These are phyloP conservation scores for Ceratopteris richardii DNA, from an alignment of 75 land plant species.

Conservation along the genomic window DNA sequence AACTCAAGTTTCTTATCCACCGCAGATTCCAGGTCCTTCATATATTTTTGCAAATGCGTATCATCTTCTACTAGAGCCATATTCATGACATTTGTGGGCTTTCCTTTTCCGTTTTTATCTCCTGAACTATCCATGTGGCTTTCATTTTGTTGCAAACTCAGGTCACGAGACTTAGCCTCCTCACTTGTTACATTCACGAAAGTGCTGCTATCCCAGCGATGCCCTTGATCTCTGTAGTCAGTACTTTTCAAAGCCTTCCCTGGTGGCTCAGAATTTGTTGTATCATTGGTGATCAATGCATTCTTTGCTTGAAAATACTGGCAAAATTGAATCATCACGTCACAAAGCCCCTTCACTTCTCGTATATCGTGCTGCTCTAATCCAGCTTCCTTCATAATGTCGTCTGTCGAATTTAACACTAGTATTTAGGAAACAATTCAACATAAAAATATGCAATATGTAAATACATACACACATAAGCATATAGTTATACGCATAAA, in stretches of 20 bases:
- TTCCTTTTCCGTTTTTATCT: too few species aligned
- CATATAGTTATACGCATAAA: too few species aligned
- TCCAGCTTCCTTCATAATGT: conserved; percentile 15
- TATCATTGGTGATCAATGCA: neutral
- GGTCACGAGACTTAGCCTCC: too few species aligned
- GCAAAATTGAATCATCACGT: conserved; percentile 14
- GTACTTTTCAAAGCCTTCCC: neutral
- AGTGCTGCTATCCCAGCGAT: too few species aligned
- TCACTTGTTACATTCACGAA: too few species aligned
- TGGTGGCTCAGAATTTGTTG: neutral
- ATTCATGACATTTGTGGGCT: too few species aligned
- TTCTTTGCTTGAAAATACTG: conserved; percentile 8
- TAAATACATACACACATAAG: too few species aligned
- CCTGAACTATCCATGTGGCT: neutral
- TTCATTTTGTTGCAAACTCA: too few species aligned
- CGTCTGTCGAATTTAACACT: conserved; percentile 6
- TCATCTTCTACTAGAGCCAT: too few species aligned
- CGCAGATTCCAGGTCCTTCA: too few species aligned
- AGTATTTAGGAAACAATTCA: neutral
- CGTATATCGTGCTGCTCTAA: conserved; percentile 8
- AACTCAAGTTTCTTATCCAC: neutral
- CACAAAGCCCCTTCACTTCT: conserved; percentile 9
- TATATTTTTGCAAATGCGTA: too few species aligned
- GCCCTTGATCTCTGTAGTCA: neutral
- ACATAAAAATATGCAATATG: neutral